Evolutionary conservation across 2,329 filamentous ascomycete genomes (phyloP).

Genomic region (Fusarium guadeloupense): DNA sequence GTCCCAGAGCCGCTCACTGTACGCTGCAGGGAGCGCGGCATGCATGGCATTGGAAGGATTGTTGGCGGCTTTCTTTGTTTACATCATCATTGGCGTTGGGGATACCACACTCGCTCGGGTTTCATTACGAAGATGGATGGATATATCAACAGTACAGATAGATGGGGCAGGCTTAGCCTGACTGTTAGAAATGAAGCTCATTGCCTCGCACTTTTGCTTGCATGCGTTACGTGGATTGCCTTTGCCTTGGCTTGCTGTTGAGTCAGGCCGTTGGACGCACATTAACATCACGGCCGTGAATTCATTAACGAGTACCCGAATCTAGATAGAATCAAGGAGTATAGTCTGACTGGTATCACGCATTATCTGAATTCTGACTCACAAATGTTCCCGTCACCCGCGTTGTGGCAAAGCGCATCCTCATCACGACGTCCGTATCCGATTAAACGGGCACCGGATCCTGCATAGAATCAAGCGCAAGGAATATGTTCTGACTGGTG

Average conservation of each 20-base stretch:
- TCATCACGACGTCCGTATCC: too few species aligned
- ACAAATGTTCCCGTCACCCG: too few species aligned
- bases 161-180: constrained; percentile 25
- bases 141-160: constrained; percentile 31
- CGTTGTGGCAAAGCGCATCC: too few species aligned
- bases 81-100: constrained; percentile 39
- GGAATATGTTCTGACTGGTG: too few species aligned
- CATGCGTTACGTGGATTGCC: not conserved
- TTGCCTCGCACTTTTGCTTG: constrained; percentile 23
- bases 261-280: not conserved
- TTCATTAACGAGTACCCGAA: too few species aligned
- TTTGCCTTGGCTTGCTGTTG: not conserved
- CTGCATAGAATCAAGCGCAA: too few species aligned
- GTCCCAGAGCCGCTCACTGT: constrained; percentile 33
- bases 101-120: constrained; percentile 43
- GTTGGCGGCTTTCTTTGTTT: constrained; percentile 25
- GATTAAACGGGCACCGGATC: too few species aligned
- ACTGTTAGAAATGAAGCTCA: constrained; percentile 51
- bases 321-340: too few species aligned
- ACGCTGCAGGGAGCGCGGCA: constrained; percentile 38
- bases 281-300: too few species aligned
- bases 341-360: too few species aligned
- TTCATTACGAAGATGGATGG: constrained; percentile 18
- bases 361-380: too few species aligned
- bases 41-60: constrained; percentile 34